Evolutionary conservation across 371 early-diverging fungal genomes (phyloP), one percentile per base, ranked within the genome.

Genomic region (Apophysomyces trapeziformis): DNA sequence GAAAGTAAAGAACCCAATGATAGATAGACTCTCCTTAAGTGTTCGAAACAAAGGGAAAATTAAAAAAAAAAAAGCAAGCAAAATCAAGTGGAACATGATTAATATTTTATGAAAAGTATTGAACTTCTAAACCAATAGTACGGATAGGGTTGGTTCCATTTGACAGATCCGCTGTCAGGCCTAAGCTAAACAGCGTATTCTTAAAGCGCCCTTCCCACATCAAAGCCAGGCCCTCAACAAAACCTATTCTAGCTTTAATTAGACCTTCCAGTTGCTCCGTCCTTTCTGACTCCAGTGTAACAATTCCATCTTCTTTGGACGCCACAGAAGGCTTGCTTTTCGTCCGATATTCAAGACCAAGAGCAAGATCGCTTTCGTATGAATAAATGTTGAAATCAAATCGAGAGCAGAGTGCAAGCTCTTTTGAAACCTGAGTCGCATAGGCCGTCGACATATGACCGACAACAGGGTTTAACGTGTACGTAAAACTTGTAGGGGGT

Each of bases 301-400:
- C 68, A 26, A 54, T 58, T 43, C 66, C 58, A 37, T 46, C 36
- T 45, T 64, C 74, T 36, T 74, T 59, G 12, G 44, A 65, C 32
- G 44, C 32, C 32, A 26, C 67, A 38, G 64, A 60, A 7, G 62
- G 38, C 39, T 64, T 71, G 37, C 67, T 64, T 67, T 72, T 66
- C 1, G 78, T 75, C 3, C 70, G 69, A 56, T 91, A 95, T 68
- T 95, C 95, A 8, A 91, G 76, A 4, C 96, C 96, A 35, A 92
- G 75, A 1, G 88, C 88, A 38, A 95, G 76, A 77, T 96, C 95
- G 39, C 94, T 92, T 59, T 93, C 92, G 58, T 93, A 92, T 56
- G 92, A 92, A 72, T 94, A 95, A 11, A 91, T 87, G 61, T 95
- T 96, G 70, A 95, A 92, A 65, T 93, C 90, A 77, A 92, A 97